Conservation (phyloP, 2,329 filamentous ascomycete species). For the Colletotrichum graminicola region DNA sequence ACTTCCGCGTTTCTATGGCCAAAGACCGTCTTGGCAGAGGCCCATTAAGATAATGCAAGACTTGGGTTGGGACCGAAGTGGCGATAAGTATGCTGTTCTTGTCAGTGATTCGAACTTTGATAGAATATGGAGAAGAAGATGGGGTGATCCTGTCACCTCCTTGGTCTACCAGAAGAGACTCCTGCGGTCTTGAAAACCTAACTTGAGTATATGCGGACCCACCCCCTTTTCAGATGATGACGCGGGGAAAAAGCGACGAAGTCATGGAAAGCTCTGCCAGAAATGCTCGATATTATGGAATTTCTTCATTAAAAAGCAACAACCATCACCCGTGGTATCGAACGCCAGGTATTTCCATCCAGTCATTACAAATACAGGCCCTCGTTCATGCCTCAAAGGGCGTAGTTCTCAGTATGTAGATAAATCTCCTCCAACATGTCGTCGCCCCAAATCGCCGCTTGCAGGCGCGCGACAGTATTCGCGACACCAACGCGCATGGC, state of each 20-base stretch:
- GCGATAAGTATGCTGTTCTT: too few species aligned
- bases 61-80: too few species aligned
- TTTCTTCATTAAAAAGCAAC: conserved; percentile 12
- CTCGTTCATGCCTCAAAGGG: conserved; percentile 66
- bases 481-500: conserved; percentile 89
- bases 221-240: not conserved
- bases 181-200: not conserved
- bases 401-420: conserved; percentile 95
- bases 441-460: conserved; percentile 85
- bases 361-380: conserved; percentile 36
- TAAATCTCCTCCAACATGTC: conserved; percentile 89
- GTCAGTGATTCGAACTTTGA: too few species aligned
- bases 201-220: not conserved
- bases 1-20: too few species aligned
- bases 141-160: too few species aligned
- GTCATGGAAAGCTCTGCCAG: not conserved
- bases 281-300: conserved; percentile 26
- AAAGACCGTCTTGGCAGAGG: too few species aligned
- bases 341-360: conserved; percentile 34
- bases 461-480: conserved; percentile 84
- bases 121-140: too few species aligned
- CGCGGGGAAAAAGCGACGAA: not conserved
- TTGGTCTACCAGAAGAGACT: too few species aligned
- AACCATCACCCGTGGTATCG: conserved; percentile 36
- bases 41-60: too few species aligned